Base-by-base conservation (phyloP, 1,139 yeast genomes). In the Zygosaccharomyces sapae region DNA sequence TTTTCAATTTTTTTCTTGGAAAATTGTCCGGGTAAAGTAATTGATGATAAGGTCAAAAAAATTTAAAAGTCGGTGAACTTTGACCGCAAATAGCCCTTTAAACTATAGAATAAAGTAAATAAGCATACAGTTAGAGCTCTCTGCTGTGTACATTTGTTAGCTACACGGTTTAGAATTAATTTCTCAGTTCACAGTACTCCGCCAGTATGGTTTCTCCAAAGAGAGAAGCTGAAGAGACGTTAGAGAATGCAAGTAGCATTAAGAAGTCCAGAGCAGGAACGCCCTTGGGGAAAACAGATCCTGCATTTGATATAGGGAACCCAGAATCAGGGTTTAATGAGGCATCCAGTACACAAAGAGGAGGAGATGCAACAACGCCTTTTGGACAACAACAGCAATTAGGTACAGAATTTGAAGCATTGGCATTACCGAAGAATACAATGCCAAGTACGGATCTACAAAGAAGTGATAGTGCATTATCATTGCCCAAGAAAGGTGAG, bases 241-340 rank as follows among this genome's bases (percentile, higher is more conserved):
- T 45, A n/a, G 51, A 45, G 24, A 52, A 52, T 30, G 44, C 46
- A 6, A 33, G 44, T 40, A 24, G 30, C 12, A 37, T 16, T 12
- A 55, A 55, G 37, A 53, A 39, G 43, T 48, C 48, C 29, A 53
- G 51, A 20, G 38, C 48, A 9, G 45, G 43, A 30, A 47, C 51
- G 10, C 46, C 52, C 22, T 22, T 37, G 24, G 47, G 39, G 10
- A 52, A 46, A 29, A 44, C 53, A 12, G 57, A 50, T 33, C 55
- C 57, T n/a, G 50, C 59, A 9, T 57, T 57, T 37, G 57, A 56
- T 38, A 45, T 55, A 12, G 55, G 53, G 1, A 44, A 33, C 33
- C 6, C 44, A 30, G 42, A 45, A n/a, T 30, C 44, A 35, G 42
- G 20, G 27, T 41, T 46, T 5, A 37, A 42, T 12, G 46, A 45